phyloP scores from a whole-genome alignment of 805 yeast genomes.

The Clavispora carvajalis region DNA sequence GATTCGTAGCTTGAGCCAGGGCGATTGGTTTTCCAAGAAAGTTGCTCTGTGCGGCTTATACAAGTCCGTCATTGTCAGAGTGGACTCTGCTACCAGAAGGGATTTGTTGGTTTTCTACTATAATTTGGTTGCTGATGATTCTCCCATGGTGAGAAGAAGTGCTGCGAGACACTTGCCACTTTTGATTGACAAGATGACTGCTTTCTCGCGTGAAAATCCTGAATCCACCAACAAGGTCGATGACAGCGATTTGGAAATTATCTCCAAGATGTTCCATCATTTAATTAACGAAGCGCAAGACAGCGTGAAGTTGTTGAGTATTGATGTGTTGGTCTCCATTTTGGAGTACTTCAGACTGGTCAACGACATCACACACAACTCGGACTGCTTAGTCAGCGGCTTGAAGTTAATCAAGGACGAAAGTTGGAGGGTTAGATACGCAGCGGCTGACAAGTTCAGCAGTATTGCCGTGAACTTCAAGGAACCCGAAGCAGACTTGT shows the following conservation, averaged over 20 bases:
- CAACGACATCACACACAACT: conserved; percentile 53
- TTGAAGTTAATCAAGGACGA: conserved; percentile 76
- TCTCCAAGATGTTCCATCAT: conserved; percentile 76
- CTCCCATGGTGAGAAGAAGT: conserved; percentile 96
- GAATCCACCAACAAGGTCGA: conserved; percentile 29
- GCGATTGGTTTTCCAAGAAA: conserved; percentile 91
- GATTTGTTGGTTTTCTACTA: conserved; percentile 63
- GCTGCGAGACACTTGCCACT: conserved; percentile 83
- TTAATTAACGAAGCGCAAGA: conserved; percentile 86
- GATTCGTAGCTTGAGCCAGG: conserved; percentile 71
- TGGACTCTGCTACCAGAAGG: conserved; percentile 49
- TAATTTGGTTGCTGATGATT: conserved; percentile 78
- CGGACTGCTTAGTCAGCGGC: conserved; percentile 59
- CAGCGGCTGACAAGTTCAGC: conserved; percentile 93
- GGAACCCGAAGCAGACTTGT: conserved; percentile 49
- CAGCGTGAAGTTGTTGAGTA: conserved; percentile 84
- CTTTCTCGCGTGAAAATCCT: conserved; percentile 38
- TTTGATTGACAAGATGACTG: conserved; percentile 52
- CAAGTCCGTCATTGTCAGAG: conserved; percentile 59
- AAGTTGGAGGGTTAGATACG: conserved; percentile 97
- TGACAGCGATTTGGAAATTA: conserved; percentile 68
- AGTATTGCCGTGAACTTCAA: conserved; percentile 62
- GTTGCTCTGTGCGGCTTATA: conserved; percentile 90
- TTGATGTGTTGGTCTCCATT: conserved; percentile 82
- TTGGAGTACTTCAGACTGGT: conserved; percentile 60